Evolutionary conservation across 495 filamentous ascomycete species (phyloP), one percentile per base, ranked within the genome.

Genomic region (Aspergillus cristatus): DNA sequence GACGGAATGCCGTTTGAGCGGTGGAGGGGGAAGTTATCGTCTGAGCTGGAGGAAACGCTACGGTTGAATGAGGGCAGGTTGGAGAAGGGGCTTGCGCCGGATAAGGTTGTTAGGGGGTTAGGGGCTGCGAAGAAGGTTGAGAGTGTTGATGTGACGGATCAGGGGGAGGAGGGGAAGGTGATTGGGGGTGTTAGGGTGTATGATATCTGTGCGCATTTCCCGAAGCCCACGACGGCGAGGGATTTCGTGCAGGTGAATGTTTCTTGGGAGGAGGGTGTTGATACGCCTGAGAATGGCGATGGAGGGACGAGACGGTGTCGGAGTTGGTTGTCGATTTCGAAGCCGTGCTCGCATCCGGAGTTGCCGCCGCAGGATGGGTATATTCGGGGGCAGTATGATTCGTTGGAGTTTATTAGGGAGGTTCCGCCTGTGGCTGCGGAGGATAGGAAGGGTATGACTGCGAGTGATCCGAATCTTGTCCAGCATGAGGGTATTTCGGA

Each of bases 371-470:
- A 79, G 14, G 54, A 75, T 40, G 81, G 82, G 7, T 87, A 82
- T 48, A 80, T 94, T 37, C 68, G 88, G 12, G 91, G 89, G 0
- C 67, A 81, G 40, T 97, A 95, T 58, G 89, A 97, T 64, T 88
- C 82, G 11, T 81, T 97, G 15, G 90, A 96, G 56, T 73, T 95
- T 38, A 84, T 97, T 37, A 71, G 91, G 28, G 91, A 96, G 62
- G 70, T 95, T 18, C 79, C 78, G n/a, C 20, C 20, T n/a, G 51
- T 41, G 26, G 39, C n/a, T n/a, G n/a, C 20, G 4, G 8, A 24
- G 20, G 20, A 24, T 8, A 8, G 26, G 8, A 33, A 35, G 15
- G 17, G 28, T 12, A 22, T 24, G n/a, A 34, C 15, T 14, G 17
- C 28, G 28, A 33, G 14, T 14, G 17, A 33, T 17, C 12, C 7